These are phyloP conservation scores for Tetragonia tetragonoides DNA, from an alignment of 148 eudicot genomes.

Conservation along the genomic window DNA sequence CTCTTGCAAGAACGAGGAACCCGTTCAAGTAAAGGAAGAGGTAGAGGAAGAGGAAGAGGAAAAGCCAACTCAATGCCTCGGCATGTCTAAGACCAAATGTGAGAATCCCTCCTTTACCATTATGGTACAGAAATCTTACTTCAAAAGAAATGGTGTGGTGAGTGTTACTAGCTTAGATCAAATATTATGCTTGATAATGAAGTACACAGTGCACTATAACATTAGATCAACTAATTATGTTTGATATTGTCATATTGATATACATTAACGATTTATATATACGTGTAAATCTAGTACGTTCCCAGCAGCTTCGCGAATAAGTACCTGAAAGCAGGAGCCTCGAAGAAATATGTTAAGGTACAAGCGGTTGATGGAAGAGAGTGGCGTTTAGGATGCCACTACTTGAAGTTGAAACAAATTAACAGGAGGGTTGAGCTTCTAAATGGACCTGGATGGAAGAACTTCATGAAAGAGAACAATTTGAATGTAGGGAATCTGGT, in stretches of 20 bases:
- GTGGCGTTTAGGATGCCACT: conserved; percentile 5
- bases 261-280: not conserved
- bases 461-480: conserved; percentile 9
- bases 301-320: not conserved
- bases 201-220: no score
- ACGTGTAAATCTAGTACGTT: not conserved
- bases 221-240: no score
- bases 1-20: not conserved
- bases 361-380: conserved; percentile 18
- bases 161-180: not conserved
- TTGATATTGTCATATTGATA: not conserved
- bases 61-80: no score
- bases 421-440: not conserved
- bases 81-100: not conserved
- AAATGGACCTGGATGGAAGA: conserved; percentile 9
- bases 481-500: not conserved
- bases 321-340: not conserved
- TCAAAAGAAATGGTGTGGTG: not conserved
- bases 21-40: not conserved
- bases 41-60: not conserved
- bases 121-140: not conserved
- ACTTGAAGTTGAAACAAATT: not conserved
- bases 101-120: not conserved
- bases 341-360: not conserved
- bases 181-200: no score